Evolutionary conservation across 805 yeast species (phyloP), one percentile per base, ranked within the genome.

Genomic region (Ogataea parapolymorpha): DNA sequence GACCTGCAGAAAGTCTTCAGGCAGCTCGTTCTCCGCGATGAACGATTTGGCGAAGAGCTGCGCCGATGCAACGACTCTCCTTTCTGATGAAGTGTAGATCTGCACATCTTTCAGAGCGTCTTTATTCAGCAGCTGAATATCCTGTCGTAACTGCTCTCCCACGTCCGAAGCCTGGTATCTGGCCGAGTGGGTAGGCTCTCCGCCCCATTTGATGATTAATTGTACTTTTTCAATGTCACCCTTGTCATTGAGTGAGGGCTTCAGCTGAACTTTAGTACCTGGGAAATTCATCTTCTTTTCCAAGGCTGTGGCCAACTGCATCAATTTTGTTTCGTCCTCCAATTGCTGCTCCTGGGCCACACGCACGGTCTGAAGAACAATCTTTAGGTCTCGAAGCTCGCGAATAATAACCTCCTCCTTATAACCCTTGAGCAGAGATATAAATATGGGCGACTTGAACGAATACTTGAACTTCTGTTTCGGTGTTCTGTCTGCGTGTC

Each of bases 401-500:
- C 99, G 75, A 37, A 93, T 90, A 40, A 93, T 93, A 15, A 93
- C 96, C 58, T 93, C 99, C 56, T 89, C 96, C 51, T 84, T 88
- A 58, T 93, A 95, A 3, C 97, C 98, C 62, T 91, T 91, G 50
- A 93, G 68, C 41, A 93, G 65, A 0, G 93, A 86, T 32, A 89
- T 80, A 58, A 93, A 93, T 9, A 87, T 73, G 5, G 88, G 90
- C 2, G 95, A 82, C 50, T 83, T 82, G 70, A 93, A 93, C 0
- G 97, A 89, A 65, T 88, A 95, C 61, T 93, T 93, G 69, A 93
- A 87, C 62, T 93, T 93, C 67, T 93, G 99, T 62, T 93, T 93
- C 12, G 99, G 99, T 0, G 99, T 93, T 61, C 99, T 78, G 61
- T 93, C 99, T 6, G 98, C 99, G 64, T 93, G 99, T 53, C 99